phyloP scores from a whole-genome alignment of 2,329 filamentous ascomycete genomes.

The Byssochlamys sp. region DNA sequence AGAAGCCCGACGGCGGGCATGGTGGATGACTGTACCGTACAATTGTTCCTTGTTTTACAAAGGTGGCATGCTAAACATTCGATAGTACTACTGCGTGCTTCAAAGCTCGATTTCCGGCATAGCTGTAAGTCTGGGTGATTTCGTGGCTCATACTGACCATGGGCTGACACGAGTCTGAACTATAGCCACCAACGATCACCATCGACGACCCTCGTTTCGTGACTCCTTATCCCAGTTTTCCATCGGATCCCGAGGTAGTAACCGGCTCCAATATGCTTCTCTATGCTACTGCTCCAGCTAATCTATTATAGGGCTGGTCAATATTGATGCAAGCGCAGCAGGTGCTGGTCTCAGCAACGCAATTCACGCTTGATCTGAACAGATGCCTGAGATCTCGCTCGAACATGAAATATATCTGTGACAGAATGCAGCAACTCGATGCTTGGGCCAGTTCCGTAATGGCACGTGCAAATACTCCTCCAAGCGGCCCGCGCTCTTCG shows the following conservation, averaged over 20 bases:
- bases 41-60: neutral
- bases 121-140: conserved; percentile 22
- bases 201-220: conserved; percentile 36
- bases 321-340: conserved; percentile 36
- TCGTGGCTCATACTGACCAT: conserved; percentile 2
- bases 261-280: neutral
- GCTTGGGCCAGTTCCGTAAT: conserved; percentile 30
- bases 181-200: conserved; percentile 32
- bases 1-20: conserved; percentile 35
- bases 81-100: conserved; percentile 35
- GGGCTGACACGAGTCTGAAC: conserved; percentile 3
- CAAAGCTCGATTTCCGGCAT: conserved; percentile 38
- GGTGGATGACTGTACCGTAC: conserved; percentile 39
- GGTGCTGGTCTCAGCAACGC: conserved; percentile 32
- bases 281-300: conserved; percentile 4
- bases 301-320: conserved; percentile 30
- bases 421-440: conserved; percentile 35
- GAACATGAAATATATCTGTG: conserved; percentile 29
- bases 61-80: neutral
- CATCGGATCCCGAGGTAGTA: conserved; percentile 32
- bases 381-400: conserved; percentile 27
- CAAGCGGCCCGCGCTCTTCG: conserved; percentile 14
- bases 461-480: conserved; percentile 23
- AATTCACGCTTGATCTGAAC: conserved; percentile 33
- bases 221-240: conserved; percentile 32